Evolutionary conservation across 2,329 filamentous ascomycete species (phyloP), one percentile per base, ranked within the genome.

Genomic region (Beauveria varroae): DNA sequence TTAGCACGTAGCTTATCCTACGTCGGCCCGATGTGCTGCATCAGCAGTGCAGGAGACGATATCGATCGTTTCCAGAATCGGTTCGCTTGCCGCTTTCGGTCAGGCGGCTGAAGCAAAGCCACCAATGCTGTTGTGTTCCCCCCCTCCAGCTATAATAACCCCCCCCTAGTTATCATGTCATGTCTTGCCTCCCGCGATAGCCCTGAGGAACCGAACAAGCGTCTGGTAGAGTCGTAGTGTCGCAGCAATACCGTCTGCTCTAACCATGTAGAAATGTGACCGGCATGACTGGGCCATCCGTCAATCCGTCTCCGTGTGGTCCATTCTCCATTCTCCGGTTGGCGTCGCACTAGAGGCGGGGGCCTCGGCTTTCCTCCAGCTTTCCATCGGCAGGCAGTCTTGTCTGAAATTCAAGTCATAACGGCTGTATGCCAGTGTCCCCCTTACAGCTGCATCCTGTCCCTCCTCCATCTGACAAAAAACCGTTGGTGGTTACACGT

Each of bases 311-410:
- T 28, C 40, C 56, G 34, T 51, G 34, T 58, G n/a, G 30, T 9
- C 14, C 28, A 47, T 57, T 26, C 16, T 22, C 26, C 46, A 26
- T 41, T 9, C 5, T 41, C 55, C 56, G 46, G 34, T 30, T 47
- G 46, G 20, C 30, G 56, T 43, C 46, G 46, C 56, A 58, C 56
- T 51, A 51, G 22, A n/a, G 56, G 34, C 46, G 56, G 56, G 55
- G 37, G 40, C 57, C 40, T 60, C 46, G 56, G 57, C 44, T 60
- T 53, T n/a, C 28, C 52, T 34, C 41, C 40, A 54, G 37, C 37
- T 53, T 30, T 20, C 24, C 22, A 24, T 44, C 7, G 1, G 7
- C 14, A 2, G 16, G 40, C 26, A 34, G 20, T 20, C 34, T 9
- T 41, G 26, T 18, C 18, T 22, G 12, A 30, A 37, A 14, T 43